These are phyloP conservation scores for Lepidium campestre DNA, from an alignment of 441 rosid species.

Conservation along the genomic window DNA sequence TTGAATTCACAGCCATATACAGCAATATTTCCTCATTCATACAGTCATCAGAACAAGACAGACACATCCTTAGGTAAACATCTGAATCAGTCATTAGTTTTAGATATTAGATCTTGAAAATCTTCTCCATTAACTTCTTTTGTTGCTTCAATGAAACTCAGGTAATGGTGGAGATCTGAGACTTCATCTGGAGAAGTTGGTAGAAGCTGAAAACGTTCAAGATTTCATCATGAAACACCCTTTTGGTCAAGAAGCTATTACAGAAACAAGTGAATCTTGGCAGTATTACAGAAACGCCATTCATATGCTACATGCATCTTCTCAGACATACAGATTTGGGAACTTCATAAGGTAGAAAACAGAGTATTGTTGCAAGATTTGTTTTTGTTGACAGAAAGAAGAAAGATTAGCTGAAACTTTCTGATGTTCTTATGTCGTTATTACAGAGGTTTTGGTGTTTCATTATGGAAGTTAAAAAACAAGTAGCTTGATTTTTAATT, in stretches of 20 bases:
- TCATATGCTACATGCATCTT: not conserved
- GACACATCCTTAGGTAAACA: slow-evolving; percentile 64
- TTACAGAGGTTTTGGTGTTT: not conserved
- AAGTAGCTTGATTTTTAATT: not conserved
- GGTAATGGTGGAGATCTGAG: slow-evolving; percentile 67
- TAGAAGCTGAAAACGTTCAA: slow-evolving; percentile 50
- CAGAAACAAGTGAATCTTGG: slow-evolving; percentile 50
- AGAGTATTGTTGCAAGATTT: not conserved
- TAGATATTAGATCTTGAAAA: not conserved
- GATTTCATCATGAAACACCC: slow-evolving; percentile 55
- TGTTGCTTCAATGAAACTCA: slow-evolving; percentile 22
- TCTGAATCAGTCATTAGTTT: not conserved
- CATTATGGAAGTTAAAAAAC: not conserved
- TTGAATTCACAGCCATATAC: slow-evolving; percentile 46
- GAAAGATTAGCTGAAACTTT: not conserved
- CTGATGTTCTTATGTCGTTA: not conserved
- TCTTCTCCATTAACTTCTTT: not conserved
- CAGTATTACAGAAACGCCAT: slow-evolving; percentile 48
- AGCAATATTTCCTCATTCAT: slow-evolving; percentile 74
- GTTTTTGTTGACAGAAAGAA: not conserved
- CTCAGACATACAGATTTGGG: not conserved
- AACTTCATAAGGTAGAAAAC: not conserved
- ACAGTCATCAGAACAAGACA: slow-evolving; percentile 35
- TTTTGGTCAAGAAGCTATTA: slow-evolving; percentile 66
- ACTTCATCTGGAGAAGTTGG: slow-evolving; percentile 54